These are phyloP conservation scores for Wickerhamomyces pijperi DNA, from an alignment of 805 yeast genomes.

Conservation along the genomic window DNA sequence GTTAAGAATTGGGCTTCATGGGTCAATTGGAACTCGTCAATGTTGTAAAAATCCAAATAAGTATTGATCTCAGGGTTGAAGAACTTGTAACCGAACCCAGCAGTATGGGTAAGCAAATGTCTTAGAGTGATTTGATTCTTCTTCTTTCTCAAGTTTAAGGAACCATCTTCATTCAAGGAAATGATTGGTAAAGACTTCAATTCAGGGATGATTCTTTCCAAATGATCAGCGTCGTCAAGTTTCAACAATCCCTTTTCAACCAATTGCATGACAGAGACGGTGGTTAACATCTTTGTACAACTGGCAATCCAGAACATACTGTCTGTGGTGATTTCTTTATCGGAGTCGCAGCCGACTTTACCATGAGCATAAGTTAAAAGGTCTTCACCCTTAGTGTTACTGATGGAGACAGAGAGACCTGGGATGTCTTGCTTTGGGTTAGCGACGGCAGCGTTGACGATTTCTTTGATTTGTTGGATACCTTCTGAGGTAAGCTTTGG, in stretches of 20 bases:
- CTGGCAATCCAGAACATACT: conserved; percentile 21
- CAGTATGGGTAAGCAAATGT: conserved; percentile 25
- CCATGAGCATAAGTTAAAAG: conserved; percentile 14
- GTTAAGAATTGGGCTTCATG: conserved; percentile 8
- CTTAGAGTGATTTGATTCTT: conserved; percentile 23
- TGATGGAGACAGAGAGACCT: conserved; percentile 6
- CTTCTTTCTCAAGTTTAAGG: conserved; percentile 13
- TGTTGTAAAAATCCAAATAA: conserved; percentile 12
- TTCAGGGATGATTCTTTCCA: conserved; percentile 22
- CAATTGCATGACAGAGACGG: conserved; percentile 21
- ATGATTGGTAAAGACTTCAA: conserved; percentile 17
- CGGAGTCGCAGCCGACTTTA: conserved; percentile 8
- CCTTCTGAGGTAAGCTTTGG: conserved; percentile 3
- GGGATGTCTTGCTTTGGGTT: conserved; percentile 6
- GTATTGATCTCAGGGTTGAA: conserved; percentile 14
- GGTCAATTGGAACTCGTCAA: conserved; percentile 10
- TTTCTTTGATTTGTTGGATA: conserved; percentile 2
- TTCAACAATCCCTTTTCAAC: conserved; percentile 22
- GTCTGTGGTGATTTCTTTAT: conserved; percentile 13
- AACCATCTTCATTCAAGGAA: conserved; percentile 16
- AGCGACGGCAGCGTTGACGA: conserved; percentile 2
- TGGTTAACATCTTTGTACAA: conserved; percentile 22
- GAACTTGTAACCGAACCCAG: conserved; percentile 27
- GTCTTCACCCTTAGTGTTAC: conserved; percentile 8
- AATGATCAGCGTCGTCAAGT: conserved; percentile 21